Conservation (phyloP, 1,284 basidiomycete genomes). For the Coniophora puteana region DNA sequence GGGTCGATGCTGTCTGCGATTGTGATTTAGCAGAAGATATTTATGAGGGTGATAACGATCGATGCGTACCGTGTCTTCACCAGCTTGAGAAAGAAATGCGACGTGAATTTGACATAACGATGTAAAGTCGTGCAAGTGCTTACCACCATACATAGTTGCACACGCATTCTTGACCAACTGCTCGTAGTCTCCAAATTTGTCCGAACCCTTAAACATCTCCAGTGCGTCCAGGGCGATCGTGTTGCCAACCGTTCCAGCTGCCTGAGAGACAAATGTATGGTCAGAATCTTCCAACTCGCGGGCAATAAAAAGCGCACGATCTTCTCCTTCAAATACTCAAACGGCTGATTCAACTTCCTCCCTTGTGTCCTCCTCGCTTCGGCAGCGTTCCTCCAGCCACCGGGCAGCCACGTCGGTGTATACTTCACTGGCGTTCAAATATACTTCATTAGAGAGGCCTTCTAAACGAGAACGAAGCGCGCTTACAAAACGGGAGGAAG, state of each 20-base stretch:
- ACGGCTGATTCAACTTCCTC: too few species aligned
- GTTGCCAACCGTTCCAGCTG: neutral
- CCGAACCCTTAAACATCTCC: slow-evolving; percentile 31
- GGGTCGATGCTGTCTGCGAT: slow-evolving; percentile 30
- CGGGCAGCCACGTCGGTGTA: slow-evolving; percentile 26
- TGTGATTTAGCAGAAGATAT: too few species aligned
- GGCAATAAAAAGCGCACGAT: too few species aligned
- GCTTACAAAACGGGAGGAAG: neutral
- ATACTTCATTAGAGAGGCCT: slow-evolving; percentile 8
- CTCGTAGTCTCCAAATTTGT: too few species aligned
- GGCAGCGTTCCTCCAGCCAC: slow-evolving; percentile 27
- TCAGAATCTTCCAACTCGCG: too few species aligned
- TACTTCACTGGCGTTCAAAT: slow-evolving; percentile 21
- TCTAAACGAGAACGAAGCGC: slow-evolving; percentile 12
- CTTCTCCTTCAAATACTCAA: too few species aligned
- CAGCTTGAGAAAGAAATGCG: too few species aligned
- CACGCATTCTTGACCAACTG: neutral
- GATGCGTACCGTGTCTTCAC: too few species aligned
- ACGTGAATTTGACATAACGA: too few species aligned
- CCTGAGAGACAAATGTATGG: slow-evolving; percentile 26
- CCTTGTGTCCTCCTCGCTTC: too few species aligned
- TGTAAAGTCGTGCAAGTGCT: too few species aligned
- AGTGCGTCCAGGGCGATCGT: slow-evolving; percentile 8
- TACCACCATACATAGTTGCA: neutral
- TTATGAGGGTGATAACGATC: too few species aligned